Evolutionary conservation across 768 basidiomycete species (phyloP), one percentile per base, ranked within the genome.

Genomic region (Serendipita sp.): DNA sequence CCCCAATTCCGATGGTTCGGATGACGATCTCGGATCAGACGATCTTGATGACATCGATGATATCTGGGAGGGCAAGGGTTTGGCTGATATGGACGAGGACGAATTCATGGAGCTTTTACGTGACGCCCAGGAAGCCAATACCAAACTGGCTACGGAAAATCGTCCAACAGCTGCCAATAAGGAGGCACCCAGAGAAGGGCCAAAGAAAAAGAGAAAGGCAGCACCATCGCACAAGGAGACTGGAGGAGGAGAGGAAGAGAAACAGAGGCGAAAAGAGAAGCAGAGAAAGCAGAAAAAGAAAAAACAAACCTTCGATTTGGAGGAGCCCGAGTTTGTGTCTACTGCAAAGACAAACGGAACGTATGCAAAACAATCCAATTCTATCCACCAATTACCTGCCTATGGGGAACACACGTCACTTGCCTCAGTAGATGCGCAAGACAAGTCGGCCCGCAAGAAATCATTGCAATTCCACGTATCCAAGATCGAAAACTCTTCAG

Each of bases 381-480:
- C 35, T 16, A 70, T 71, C 60, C 74, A 41, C 2, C 38, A 75
- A 44, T 68, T 70, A 63, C 71, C 72, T 16, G 78, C 82, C 2
- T 91, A 82, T 68, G 90, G 93, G 63, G 96, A 98, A 71, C 78
- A 83, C 2, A 82, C 81, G 0, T 73, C 80, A 15, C 79, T 98
- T 16, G 79, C 81, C 65, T 75, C 80, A 38, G 82, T 83, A 8
- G 95, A 97, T 68, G 81, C 85, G n/a, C 56, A 28, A 3, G 95
- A 97, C 76, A 96, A 96, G 73, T 81, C 78, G 18, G 85, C 88
- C 2, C 84, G 87, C 65, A 86, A 84, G 69, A 88, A 87, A 68
- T 83, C 89, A 4, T 80, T 98, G 37, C 86, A 88, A 41, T 99
- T 98, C 83, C 90, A 98, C 74, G 92, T 92, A 3, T 82, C 89